phyloP scores from a whole-genome alignment of 768 basidiomycete species.

The Stropharia rugosoannulata region DNA sequence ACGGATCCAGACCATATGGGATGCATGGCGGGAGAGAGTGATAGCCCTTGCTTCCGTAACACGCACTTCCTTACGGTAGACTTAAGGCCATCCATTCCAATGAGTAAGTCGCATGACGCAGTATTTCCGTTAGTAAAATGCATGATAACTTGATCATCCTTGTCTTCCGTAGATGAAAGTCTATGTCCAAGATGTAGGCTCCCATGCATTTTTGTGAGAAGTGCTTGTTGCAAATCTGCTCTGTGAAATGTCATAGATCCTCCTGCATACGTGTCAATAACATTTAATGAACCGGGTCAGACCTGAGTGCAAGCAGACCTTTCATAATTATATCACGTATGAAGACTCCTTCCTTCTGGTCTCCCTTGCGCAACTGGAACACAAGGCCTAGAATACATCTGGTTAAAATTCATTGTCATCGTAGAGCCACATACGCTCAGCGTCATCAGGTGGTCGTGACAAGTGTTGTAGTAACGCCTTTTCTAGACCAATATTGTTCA shows the following conservation, averaged over 20 bases:
- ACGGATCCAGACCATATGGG: constrained; percentile 37
- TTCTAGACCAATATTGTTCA: constrained; percentile 37
- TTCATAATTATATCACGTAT: constrained; percentile 22
- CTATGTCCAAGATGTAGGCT: constrained; percentile 34
- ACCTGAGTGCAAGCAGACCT: constrained; percentile 12
- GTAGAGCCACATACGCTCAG: not conserved
- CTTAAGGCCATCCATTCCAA: constrained; percentile 43
- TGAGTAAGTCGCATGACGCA: constrained; percentile 35
- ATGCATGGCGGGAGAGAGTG: constrained; percentile 22
- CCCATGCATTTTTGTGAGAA: constrained; percentile 29
- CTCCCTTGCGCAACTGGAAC: constrained; percentile 29
- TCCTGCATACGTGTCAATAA: constrained; percentile 15
- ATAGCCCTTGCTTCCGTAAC: constrained; percentile 10
- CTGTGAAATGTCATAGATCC: constrained; percentile 32
- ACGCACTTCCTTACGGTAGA: constrained; percentile 27
- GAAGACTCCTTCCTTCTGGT: constrained; percentile 28
- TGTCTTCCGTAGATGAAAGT: constrained; percentile 28
- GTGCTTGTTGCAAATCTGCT: constrained; percentile 32
- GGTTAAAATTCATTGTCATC: not conserved
- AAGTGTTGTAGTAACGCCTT: constrained; percentile 16
- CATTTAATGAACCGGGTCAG: not conserved
- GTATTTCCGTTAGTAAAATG: constrained; percentile 36
- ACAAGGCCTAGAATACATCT: constrained; percentile 2
- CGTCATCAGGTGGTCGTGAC: constrained; percentile 11
- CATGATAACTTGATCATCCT: constrained; percentile 23